Percentiles rank a stretch among this genome's conserved stretches.
These are phyloP conservation scores for Ligustrum vulgare DNA, from an alignment of 257 asterid genomes.

Conservation along the genomic window DNA sequence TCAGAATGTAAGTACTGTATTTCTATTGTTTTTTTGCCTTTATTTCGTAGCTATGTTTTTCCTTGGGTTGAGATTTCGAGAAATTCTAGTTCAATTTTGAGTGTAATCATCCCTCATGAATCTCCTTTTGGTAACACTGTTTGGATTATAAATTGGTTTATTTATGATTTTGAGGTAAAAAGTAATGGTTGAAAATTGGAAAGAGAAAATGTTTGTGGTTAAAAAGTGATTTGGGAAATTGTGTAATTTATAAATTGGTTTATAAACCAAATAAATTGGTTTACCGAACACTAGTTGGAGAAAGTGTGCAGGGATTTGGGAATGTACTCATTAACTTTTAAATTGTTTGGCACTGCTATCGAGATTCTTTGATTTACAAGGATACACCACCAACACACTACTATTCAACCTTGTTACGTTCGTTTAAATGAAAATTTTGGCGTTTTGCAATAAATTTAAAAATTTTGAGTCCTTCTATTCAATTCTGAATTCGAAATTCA, in stretches of 20 bases:
- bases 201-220: too few relatives aligned
- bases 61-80: background rate
- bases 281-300: too few relatives aligned
- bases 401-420: background rate
- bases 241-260: too few relatives aligned
- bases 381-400: background rate
- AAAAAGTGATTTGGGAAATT: too few relatives aligned
- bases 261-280: too few relatives aligned
- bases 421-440: background rate
- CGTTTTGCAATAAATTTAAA: background rate
- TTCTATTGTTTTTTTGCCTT: background rate
- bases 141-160: too few relatives aligned
- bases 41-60: background rate
- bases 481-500: background rate
- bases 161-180: too few relatives aligned
- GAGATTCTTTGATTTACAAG: background rate
- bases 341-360: background rate
- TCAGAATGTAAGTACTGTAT: conserved; percentile 40
- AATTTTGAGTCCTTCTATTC: background rate
- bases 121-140: too few relatives aligned
- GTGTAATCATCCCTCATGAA: too few relatives aligned
- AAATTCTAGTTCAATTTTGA: background rate
- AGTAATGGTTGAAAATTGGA: too few relatives aligned
- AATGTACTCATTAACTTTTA: background rate
- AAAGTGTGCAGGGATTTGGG: background rate